A percentile compares a stretch with the other conserved stretches of the same genome.
Conservation (phyloP, 495 filamentous ascomycete species). For the Saxophila tyrrhenica region DNA sequence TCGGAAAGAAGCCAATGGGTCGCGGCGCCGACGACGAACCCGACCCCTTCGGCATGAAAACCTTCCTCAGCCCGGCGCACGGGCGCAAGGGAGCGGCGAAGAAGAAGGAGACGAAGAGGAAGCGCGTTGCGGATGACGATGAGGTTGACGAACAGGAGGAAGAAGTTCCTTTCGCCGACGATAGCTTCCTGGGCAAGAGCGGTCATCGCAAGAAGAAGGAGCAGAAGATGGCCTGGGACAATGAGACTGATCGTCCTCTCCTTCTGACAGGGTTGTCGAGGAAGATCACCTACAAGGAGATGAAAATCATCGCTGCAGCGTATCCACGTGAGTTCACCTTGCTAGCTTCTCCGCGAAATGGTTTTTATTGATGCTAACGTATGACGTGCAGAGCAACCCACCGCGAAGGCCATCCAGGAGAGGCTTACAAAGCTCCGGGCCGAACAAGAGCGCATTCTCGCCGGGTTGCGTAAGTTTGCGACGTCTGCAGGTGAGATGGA, state of each 20-base stretch:
- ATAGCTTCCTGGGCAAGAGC: not conserved
- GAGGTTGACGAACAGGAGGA: too few relatives aligned
- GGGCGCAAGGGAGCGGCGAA: too few relatives aligned
- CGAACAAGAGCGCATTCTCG: not conserved
- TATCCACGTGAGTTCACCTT: not conserved
- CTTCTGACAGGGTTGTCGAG: not conserved
- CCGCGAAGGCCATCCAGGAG: constrained; percentile 1
- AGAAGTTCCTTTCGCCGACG: too few relatives aligned
- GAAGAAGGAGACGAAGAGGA: too few relatives aligned
- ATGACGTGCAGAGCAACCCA: constrained; percentile 1
- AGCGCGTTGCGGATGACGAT: too few relatives aligned
- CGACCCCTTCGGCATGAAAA: too few relatives aligned
- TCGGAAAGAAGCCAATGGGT: too few relatives aligned
- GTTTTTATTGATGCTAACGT: not conserved
- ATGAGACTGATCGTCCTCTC: not conserved
- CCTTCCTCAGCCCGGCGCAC: too few relatives aligned
- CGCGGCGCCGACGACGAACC: too few relatives aligned
- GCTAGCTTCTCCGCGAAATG: not conserved
- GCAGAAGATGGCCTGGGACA: not conserved
- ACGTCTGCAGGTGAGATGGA: too few relatives aligned
- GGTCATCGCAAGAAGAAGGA: not conserved
- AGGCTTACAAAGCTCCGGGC: not conserved
- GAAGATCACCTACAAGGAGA: not conserved
- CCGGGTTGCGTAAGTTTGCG: not conserved
- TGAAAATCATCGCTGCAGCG: not conserved